phyloP scores from a whole-genome alignment of 2,329 filamentous ascomycete genomes.

The Fusarium pseudocircinatum region DNA sequence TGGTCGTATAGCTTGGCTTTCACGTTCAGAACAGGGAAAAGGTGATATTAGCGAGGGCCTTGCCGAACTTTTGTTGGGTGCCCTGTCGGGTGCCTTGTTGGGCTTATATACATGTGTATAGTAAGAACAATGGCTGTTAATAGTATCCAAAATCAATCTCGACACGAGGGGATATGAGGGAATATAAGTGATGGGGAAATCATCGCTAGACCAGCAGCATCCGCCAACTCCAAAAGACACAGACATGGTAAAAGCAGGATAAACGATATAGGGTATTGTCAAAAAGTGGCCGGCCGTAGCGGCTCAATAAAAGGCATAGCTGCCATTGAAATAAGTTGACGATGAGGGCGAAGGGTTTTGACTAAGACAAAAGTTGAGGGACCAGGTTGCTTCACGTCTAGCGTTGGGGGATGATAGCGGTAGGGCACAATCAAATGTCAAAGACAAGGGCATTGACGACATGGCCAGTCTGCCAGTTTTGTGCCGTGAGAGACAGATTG shows the following conservation, averaged over 20 bases:
- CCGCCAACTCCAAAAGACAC: slow-evolving; percentile 26
- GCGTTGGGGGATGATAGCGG: background rate
- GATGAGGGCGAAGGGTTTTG: background rate
- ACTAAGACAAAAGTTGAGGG: background rate
- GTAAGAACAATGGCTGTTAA: background rate
- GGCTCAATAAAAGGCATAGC: slow-evolving; percentile 3
- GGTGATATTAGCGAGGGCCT: slow-evolving; percentile 2
- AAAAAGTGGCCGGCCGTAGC: slow-evolving; percentile 26
- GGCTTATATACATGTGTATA: slow-evolving; percentile 1
- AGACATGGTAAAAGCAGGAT: slow-evolving; percentile 1
- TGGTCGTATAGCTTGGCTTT: background rate
- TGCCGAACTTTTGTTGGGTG: background rate
- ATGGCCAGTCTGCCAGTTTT: slow-evolving; percentile 80
- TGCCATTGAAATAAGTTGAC: slow-evolving; percentile 1
- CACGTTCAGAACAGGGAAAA: background rate
- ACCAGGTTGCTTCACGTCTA: background rate
- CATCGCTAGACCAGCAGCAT: slow-evolving; percentile 27
- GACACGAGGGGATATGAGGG: background rate
- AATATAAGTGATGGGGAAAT: slow-evolving; percentile 20
- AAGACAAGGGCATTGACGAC: slow-evolving; percentile 81
- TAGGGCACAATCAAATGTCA: slow-evolving; percentile 50
- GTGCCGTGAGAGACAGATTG: slow-evolving; percentile 67
- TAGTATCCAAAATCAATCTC: slow-evolving; percentile 14
- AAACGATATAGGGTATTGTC: slow-evolving; percentile 44
- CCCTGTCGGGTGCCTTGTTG: background rate